Evolutionary conservation across 371 early-diverging fungal species (phyloP).

Genomic region (Mortierella polycephala): DNA sequence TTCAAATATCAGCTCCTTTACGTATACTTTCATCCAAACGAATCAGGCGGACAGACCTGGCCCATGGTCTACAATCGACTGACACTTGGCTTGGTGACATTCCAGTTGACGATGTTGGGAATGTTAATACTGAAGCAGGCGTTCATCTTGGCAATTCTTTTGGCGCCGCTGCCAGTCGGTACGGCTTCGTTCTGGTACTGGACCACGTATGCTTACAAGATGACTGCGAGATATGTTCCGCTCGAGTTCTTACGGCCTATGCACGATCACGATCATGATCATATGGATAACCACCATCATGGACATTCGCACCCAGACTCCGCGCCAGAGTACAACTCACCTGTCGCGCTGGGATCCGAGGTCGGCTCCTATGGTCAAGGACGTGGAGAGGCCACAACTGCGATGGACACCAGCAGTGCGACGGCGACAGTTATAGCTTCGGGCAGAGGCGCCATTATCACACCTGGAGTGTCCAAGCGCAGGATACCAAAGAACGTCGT

Average conservation of each 20-base stretch:
- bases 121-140: constrained; percentile 71
- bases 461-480: constrained; percentile 23
- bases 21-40: constrained; percentile 88
- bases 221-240: constrained; percentile 64
- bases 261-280: not conserved
- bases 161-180: constrained; percentile 62
- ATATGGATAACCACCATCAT: not conserved
- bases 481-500: constrained; percentile 40
- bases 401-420: not conserved
- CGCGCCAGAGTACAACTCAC: not conserved
- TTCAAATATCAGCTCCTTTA: constrained; percentile 87
- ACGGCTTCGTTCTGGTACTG: constrained; percentile 67
- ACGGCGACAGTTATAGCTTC: not conserved
- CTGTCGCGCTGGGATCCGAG: not conserved
- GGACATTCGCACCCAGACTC: not conserved
- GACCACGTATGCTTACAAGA: constrained; percentile 68
- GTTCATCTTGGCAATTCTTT: constrained; percentile 59
- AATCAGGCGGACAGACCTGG: constrained; percentile 83
- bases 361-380: too few relatives aligned
- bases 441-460: not conserved
- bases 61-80: constrained; percentile 82
- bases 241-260: constrained; percentile 42
- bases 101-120: constrained; percentile 90
- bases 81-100: constrained; percentile 81
- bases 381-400: not conserved